Base-by-base conservation (phyloP, 805 yeast genomes). In the Candida succiphila region DNA sequence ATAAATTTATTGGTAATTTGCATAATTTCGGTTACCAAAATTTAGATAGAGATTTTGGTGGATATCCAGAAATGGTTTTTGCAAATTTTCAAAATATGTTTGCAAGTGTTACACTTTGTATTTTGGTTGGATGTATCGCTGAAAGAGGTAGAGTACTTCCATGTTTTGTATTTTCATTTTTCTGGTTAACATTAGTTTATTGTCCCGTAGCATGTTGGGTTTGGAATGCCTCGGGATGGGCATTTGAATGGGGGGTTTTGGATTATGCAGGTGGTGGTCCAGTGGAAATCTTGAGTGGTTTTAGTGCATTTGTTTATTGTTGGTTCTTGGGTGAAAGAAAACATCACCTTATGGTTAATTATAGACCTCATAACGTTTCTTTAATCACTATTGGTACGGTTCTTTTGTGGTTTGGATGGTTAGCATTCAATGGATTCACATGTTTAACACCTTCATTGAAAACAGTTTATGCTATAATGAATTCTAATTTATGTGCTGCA, bases 221-320 rank as follows among this genome's bases (percentile, higher is more conserved):
- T 35, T 89, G 97, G 97, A 81, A 86, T 36, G 52, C 83, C 1
- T 78, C 78, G 30, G 97, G 98, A 26, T 89, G 97, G 97, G 95
- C 95, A 25, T 69, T 69, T 44, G 67, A 75, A 45, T 89, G 95
- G 77, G 96, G 95, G 5, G 97, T 79, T 2, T 65, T 89, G 33
- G 98, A 89, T 55, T 89, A 84, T 56, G 98, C 98, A 17, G 98
- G 98, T 21, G 97, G 97, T 36, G 96, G 96, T 0, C 95, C 96
- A 1, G 96, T 89, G 19, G 97, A 89, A 56, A 85, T 92, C 36
- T 69, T 84, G 21, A 78, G 94, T 17, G 97, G 97, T 39, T 81
- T 87, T 17, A 82, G 86, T 24, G 96, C 95, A 1, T 78, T 89
- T 46, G 95, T 84, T 5, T 79, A 79, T 45, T 75, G 87, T n/a